Evolutionary conservation across 2,329 filamentous ascomycete genomes (phyloP).

Genomic region (Chaetomiaceae sp.): DNA sequence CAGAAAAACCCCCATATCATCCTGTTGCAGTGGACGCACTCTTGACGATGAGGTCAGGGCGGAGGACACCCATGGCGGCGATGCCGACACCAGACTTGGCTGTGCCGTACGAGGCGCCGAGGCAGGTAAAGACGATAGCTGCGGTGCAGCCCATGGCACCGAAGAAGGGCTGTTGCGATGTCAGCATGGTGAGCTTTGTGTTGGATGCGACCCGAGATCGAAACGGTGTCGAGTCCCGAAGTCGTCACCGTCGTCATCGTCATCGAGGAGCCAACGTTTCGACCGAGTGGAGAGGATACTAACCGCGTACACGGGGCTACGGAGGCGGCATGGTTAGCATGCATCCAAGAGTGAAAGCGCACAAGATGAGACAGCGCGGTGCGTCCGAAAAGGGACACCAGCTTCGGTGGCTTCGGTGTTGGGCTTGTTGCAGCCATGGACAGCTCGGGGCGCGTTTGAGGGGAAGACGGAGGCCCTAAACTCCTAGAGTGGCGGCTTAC

Average conservation of each 20-base stretch:
- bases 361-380: too few species aligned
- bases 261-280: slow-evolving; percentile 1
- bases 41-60: slow-evolving; percentile 98
- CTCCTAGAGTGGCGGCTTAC: slow-evolving; percentile 20
- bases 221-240: slow-evolving; percentile 25
- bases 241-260: slow-evolving; percentile 15
- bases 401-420: background rate
- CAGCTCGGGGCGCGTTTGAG: slow-evolving; percentile 18
- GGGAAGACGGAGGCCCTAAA: slow-evolving; percentile 10
- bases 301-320: slow-evolving; percentile 97
- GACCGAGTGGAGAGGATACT: slow-evolving; percentile 46
- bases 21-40: slow-evolving; percentile 56
- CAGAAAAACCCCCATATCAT: background rate
- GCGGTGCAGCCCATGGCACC: slow-evolving; percentile 91
- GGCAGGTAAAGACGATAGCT: slow-evolving; percentile 49
- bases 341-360: background rate
- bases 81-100: slow-evolving; percentile 99
- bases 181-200: slow-evolving; percentile 25
- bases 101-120: slow-evolving; percentile 90
- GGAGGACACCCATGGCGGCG: slow-evolving; percentile 93
- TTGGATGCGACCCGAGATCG: slow-evolving; percentile 14
- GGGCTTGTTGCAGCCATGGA: slow-evolving; percentile 1
- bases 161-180: slow-evolving; percentile 67
- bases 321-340: slow-evolving; percentile 40
- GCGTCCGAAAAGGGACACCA: too few species aligned